Evolutionary conservation across 2,329 filamentous ascomycete genomes (phyloP), one percentile per base, ranked within the genome.

Genomic region (Apiospora rasikravindrae): DNA sequence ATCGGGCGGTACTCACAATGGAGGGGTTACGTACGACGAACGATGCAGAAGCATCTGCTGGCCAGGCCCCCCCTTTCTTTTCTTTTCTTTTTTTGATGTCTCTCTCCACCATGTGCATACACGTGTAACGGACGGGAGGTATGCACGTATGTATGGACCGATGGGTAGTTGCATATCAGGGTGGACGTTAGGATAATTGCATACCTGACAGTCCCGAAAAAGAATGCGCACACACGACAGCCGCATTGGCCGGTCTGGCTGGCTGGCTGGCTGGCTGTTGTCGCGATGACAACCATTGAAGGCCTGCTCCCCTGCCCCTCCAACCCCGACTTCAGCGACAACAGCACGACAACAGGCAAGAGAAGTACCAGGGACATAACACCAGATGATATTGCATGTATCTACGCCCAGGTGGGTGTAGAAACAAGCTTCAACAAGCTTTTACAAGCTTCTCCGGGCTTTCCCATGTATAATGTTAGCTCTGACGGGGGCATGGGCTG

Each of bases 341-440:
- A 53, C 24, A 19, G 33, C 33, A 33, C 51, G 16, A 33, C 51
- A 29, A 57, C 51, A 57, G 26, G 26, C 2, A 13, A 29, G 14
- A 33, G 29, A 61, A 29, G 53, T 61, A 61, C 53, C 53, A 37
- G 26, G 53, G n/a, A 61, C 53, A 61, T 61, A 10, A 16, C 19
- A 42, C 16, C 53, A 61, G 53, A 22, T 61, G 33, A 14, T 61
- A 61, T 37, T 33, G 29, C 53, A 37, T 37, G 16, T 37, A 33
- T 37, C 6, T 10, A 42, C 40, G 40, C 40, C 37, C 40, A 61
- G 26, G 53, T 33, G 53, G 29, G 53, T 37, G 29, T 4, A n/a
- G 16, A 61, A 61, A 61, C 53, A 61, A 61, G 53, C 53, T 61
- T 61, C 53, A 61, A 7, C 53, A 61, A 61, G 53, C 53, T 61